Evolutionary conservation across 2,329 filamentous ascomycete species (phyloP).

Genomic region (Clonostachys byssicola): DNA sequence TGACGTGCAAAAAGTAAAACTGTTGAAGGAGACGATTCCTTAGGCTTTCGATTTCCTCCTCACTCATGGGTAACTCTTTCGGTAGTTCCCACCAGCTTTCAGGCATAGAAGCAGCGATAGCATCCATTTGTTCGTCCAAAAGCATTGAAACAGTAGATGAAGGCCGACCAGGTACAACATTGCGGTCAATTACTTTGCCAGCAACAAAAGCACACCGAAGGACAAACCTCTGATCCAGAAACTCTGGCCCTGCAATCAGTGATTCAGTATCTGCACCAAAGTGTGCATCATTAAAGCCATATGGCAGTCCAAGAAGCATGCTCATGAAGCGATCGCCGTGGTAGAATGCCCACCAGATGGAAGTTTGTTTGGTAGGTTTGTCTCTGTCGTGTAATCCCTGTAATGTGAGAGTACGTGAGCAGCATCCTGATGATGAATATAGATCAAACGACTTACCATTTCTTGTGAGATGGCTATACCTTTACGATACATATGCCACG

Average conservation of each 20-base stretch:
- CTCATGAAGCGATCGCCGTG: slow-evolving; percentile 35
- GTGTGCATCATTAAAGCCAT: slow-evolving; percentile 8
- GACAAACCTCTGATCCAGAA: slow-evolving; percentile 2
- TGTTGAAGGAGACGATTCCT: slow-evolving; percentile 30
- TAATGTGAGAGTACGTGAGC: too few relatives aligned
- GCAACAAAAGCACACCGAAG: slow-evolving; percentile 23
- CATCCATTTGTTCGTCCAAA: slow-evolving; percentile 34
- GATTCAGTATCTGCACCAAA: slow-evolving; percentile 1
- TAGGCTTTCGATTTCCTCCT: slow-evolving; percentile 17
- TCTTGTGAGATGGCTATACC: slow-evolving; percentile 34
- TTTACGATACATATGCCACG: slow-evolving; percentile 33
- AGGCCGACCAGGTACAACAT: slow-evolving; percentile 21
- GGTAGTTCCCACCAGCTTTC: slow-evolving; percentile 26
- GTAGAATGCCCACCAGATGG: slow-evolving; percentile 12
- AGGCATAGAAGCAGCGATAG: slow-evolving; percentile 25
- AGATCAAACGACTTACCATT: slow-evolving; percentile 21
- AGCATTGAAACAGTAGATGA: slow-evolving; percentile 26
- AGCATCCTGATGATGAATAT: too few relatives aligned
- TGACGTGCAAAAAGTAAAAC: slow-evolving; percentile 35
- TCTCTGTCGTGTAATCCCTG: neutral
- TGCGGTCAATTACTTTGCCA: slow-evolving; percentile 36
- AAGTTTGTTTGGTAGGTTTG: neutral
- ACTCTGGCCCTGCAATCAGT: slow-evolving; percentile 1
- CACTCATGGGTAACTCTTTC: neutral
- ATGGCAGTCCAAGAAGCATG: slow-evolving; percentile 32